Evolutionary conservation across 2,329 filamentous ascomycete species (phyloP), one percentile per base, ranked within the genome.

Genomic region (Rutstroemia sp.): DNA sequence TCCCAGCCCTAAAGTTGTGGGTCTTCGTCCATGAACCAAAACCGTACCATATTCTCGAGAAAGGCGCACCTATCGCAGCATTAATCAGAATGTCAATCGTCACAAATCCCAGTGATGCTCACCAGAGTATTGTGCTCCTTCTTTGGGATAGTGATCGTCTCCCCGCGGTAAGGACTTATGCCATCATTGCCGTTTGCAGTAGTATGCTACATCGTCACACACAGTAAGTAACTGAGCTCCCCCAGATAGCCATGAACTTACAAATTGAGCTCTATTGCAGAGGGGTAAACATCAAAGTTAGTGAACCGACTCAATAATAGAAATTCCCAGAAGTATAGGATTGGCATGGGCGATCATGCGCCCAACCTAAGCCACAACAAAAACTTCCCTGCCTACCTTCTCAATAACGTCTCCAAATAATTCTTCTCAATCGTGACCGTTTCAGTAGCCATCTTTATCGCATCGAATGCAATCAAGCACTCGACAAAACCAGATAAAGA

Each of bases 121-220:
- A 83, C 75, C 58, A 90, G 74, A 49, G 69, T 70, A 50, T 84
- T 77, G 70, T 89, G 82, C 65, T 90, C 83, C 50, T 71, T 68
- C 65, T 77, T 82, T 39, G 79, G 73, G 54, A 89, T 78, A 56
- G 75, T 78, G 48, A 87, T 73, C 59, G 72, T 73, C 16, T 71
- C 63, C 9, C 63, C 48, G 57, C 64, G 30, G 8, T 60, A 44
- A 54, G 73, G 68, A 49, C 70, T 69, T 25, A 68, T 66, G 53
- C 69, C 67, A 55, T 75, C 69, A 37, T 59, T 48, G 46, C 64
- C 68, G 54, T 50, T 48, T 27, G 71, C 70, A 23, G 68, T 71
- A 42, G 19, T 45, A 66, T 75, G 71, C 75, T 77, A 64, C 27
- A 61, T 14, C 45, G 48, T 38, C 44, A 21, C 56, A 46, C 49